Conservation (phyloP, 176 grass and related monocot genomes). For the Bonia amplexicaulis region DNA sequence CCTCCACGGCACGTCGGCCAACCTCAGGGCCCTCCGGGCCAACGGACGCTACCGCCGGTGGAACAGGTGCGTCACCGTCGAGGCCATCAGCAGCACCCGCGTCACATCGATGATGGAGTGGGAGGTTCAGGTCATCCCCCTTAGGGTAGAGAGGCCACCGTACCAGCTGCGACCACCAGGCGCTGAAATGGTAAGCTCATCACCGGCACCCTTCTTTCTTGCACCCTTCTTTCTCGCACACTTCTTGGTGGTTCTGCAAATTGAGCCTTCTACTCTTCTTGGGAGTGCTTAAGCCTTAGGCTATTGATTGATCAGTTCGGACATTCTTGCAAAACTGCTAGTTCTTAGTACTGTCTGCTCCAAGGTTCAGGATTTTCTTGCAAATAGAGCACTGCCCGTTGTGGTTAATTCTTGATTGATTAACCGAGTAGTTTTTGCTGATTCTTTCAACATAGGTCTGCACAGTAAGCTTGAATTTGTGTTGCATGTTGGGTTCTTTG, state of each 20-base stretch:
- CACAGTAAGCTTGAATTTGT: neutral
- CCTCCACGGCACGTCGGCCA: conserved; percentile 9
- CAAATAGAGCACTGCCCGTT: neutral
- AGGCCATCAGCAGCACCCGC: conserved; percentile 6
- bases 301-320: neutral
- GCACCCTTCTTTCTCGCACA: neutral
- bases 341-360: neutral
- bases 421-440: neutral
- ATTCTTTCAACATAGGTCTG: neutral
- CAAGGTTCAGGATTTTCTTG: too few relatives aligned
- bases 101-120: conserved; percentile 46
- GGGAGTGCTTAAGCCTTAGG: neutral
- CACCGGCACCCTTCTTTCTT: neutral
- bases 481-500: neutral
- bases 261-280: neutral
- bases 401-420: neutral
- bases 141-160: conserved; percentile 21
- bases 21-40: conserved; percentile 20
- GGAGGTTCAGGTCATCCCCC: conserved; percentile 28
- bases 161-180: conserved; percentile 22
- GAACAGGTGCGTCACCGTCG: conserved; percentile 19
- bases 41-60: conserved; percentile 23
- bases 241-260: neutral
- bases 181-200: conserved; percentile 16
- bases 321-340: neutral